phyloP scores from a whole-genome alignment of 768 basidiomycete species.

The Tulasnella sp. region DNA sequence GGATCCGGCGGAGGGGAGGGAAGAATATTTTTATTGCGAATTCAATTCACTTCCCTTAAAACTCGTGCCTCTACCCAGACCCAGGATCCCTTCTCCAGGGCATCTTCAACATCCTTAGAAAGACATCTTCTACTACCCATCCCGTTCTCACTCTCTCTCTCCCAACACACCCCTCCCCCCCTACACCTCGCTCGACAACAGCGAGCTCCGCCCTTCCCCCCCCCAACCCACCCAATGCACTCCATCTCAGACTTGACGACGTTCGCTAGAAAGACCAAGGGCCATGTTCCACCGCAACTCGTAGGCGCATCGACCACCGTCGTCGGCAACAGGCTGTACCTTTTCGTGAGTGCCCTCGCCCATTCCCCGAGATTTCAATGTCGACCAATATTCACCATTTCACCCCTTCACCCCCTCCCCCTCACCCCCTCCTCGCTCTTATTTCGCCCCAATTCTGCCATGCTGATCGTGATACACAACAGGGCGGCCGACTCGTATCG shows the following conservation, averaged over 20 bases:
- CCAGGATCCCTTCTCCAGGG: not conserved
- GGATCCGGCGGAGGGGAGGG: slow-evolving; percentile 7
- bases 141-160: not conserved
- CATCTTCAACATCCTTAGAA: not conserved
- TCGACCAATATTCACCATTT: not conserved
- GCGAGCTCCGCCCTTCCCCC: not conserved
- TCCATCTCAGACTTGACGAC: slow-evolving; percentile 91
- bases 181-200: not conserved
- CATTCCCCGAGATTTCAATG: not conserved
- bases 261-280: slow-evolving; percentile 77
- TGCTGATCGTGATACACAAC: not conserved
- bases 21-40: slow-evolving; percentile 9
- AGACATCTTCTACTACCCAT: not conserved
- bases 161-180: not conserved
- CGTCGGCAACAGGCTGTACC: slow-evolving; percentile 83
- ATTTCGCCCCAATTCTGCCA: too few species aligned
- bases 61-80: slow-evolving; percentile 18
- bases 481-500: slow-evolving; percentile 87
- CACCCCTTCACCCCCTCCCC: not conserved
- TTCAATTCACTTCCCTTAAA: slow-evolving; percentile 17
- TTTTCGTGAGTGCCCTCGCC: slow-evolving; percentile 66
- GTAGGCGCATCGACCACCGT: slow-evolving; percentile 93
- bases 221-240: too few species aligned
- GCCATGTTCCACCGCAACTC: slow-evolving; percentile 85
- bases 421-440: not conserved